Evolutionary conservation across 2,329 filamentous ascomycete species (phyloP).

Genomic region (Decorospora gaudefroyi): DNA sequence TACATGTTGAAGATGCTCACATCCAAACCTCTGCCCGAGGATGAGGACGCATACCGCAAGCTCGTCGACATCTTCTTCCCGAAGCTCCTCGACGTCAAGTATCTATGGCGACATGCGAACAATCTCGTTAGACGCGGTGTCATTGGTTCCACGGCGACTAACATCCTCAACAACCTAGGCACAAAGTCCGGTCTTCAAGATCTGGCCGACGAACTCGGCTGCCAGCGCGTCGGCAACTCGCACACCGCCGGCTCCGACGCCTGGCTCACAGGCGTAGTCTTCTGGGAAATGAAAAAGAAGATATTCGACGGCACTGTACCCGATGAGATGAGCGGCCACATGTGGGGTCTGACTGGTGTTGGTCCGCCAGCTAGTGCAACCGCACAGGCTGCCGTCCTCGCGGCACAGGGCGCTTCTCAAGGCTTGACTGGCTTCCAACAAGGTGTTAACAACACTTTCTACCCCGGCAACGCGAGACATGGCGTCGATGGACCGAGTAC

Average conservation of each 20-base stretch:
- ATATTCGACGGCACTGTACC: conserved; percentile 84
- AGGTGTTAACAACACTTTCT: conserved; percentile 48
- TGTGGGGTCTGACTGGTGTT: conserved; percentile 82
- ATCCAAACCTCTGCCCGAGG: conserved; percentile 79
- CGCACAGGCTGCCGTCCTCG: conserved; percentile 52
- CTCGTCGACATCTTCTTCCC: conserved; percentile 93
- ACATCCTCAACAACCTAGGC: conserved; percentile 82
- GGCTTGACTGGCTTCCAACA: conserved; percentile 35
- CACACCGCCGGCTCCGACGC: conserved; percentile 95
- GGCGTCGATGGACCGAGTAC: conserved; percentile 66
- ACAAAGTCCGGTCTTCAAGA: conserved; percentile 91
- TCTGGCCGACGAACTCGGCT: conserved; percentile 88
- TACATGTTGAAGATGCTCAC: conserved; percentile 94
- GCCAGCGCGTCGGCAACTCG: conserved; percentile 82
- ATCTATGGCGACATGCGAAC: conserved; percentile 88
- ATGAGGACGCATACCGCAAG: conserved; percentile 86
- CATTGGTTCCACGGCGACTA: conserved; percentile 57
- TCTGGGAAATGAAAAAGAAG: conserved; percentile 88
- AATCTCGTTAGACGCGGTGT: conserved; percentile 60
- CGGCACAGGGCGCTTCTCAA: conserved; percentile 49
- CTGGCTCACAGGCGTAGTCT: conserved; percentile 88
- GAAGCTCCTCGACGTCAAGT: conserved; percentile 93
- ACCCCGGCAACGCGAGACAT: conserved; percentile 47
- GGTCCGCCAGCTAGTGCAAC: conserved; percentile 60
- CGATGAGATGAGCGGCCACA: conserved; percentile 81